phyloP scores from a whole-genome alignment of 148 eudicot species.

The Camellia granthamiana region DNA sequence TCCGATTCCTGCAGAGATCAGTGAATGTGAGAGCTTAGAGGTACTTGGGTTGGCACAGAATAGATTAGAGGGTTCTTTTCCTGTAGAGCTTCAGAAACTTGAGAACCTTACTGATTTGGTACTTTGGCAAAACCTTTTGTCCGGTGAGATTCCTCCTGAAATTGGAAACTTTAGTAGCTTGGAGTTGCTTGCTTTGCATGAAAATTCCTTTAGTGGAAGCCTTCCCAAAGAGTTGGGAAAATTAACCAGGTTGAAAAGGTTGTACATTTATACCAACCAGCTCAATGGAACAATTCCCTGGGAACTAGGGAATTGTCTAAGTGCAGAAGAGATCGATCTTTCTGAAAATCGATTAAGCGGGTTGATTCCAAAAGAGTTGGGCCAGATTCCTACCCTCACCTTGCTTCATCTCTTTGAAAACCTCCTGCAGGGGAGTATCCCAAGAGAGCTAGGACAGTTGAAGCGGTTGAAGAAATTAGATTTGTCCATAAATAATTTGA shows the following conservation, averaged over 20 bases:
- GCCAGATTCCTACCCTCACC: slow-evolving; percentile 30
- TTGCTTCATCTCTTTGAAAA: slow-evolving; percentile 59
- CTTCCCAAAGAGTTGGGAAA: slow-evolving; percentile 54
- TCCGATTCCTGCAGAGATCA: slow-evolving; percentile 34
- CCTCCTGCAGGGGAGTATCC: slow-evolving; percentile 44
- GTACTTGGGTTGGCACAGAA: slow-evolving; percentile 49
- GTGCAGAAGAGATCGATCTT: slow-evolving; percentile 46
- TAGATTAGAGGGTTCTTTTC: slow-evolving; percentile 43
- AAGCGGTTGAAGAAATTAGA: slow-evolving; percentile 35
- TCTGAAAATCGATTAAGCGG: slow-evolving; percentile 48
- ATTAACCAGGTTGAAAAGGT: slow-evolving; percentile 27
- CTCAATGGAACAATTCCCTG: slow-evolving; percentile 50
- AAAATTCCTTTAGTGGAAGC: slow-evolving; percentile 41
- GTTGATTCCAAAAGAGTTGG: slow-evolving; percentile 37
- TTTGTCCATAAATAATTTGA: slow-evolving; percentile 50
- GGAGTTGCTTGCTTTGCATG: slow-evolving; percentile 46
- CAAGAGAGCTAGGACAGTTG: slow-evolving; percentile 39
- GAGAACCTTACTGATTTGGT: slow-evolving; percentile 34
- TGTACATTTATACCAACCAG: slow-evolving; percentile 52
- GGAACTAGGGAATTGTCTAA: slow-evolving; percentile 38
- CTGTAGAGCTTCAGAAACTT: slow-evolving; percentile 44
- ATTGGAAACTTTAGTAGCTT: slow-evolving; percentile 47
- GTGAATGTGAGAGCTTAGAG: slow-evolving; percentile 41
- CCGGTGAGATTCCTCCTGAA: slow-evolving; percentile 47
- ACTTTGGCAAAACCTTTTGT: slow-evolving; percentile 48